These are phyloP conservation scores for Alternaria sp. DNA, from an alignment of 2,329 filamentous ascomycete genomes.

Conservation along the genomic window DNA sequence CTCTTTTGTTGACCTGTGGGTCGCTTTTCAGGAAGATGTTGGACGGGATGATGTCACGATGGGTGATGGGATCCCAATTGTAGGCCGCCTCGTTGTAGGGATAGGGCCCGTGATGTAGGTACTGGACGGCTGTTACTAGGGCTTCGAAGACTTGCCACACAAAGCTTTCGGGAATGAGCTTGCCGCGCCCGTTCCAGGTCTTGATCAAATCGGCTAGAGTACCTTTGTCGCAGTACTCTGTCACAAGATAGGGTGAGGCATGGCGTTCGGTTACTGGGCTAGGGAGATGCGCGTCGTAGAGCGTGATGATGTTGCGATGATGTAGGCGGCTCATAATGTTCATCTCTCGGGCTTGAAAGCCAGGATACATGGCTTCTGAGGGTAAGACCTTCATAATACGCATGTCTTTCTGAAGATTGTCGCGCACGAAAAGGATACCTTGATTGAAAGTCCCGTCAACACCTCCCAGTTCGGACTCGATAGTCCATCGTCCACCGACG, in stretches of 20 bases:
- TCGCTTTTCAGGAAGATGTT: not conserved
- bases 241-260: not conserved
- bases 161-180: not conserved
- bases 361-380: not conserved
- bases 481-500: not conserved
- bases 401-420: not conserved
- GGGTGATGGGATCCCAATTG: not conserved
- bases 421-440: not conserved
- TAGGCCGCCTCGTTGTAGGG: not conserved
- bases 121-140: not conserved
- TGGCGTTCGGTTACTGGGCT: not conserved
- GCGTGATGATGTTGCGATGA: not conserved
- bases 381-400: not conserved
- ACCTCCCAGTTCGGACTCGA: not conserved
- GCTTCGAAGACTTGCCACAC: slow-evolving; percentile 1
- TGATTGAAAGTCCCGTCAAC: not conserved
- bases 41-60: not conserved
- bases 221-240: not conserved
- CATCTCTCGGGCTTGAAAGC: not conserved
- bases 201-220: not conserved
- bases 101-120: not conserved
- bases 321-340: not conserved
- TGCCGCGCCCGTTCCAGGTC: not conserved
- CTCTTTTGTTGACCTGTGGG: not conserved
- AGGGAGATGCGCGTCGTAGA: not conserved